phyloP scores from a whole-genome alignment of 495 filamentous ascomycete species.

The Penicillium crystallinum region DNA sequence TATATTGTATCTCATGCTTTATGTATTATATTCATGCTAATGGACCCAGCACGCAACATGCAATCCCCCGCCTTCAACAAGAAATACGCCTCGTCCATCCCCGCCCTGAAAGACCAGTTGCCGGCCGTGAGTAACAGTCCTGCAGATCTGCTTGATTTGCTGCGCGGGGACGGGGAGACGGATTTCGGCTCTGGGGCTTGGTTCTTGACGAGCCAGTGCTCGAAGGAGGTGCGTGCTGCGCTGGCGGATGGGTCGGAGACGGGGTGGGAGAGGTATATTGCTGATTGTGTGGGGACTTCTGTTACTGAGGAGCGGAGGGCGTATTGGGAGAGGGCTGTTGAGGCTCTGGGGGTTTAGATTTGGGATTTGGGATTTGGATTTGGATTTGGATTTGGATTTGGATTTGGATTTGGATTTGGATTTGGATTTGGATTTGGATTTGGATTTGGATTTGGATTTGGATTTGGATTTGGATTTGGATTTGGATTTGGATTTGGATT shows the following conservation, averaged over 20 bases:
- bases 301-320: constrained; percentile 43
- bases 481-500: too few relatives aligned
- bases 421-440: too few relatives aligned
- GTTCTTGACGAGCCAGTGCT: constrained; percentile 67
- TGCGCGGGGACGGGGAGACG: constrained; percentile 51
- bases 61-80: constrained; percentile 56
- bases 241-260: constrained; percentile 48
- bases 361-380: background rate
- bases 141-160: constrained; percentile 51
- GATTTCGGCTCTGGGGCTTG: constrained; percentile 73
- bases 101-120: constrained; percentile 39
- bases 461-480: too few relatives aligned
- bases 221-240: constrained; percentile 29
- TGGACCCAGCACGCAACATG: constrained; percentile 60
- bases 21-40: too few relatives aligned
- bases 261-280: constrained; percentile 60
- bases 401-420: too few relatives aligned
- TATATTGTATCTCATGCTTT: too few relatives aligned
- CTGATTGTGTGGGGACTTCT: constrained; percentile 54
- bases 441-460: background rate
- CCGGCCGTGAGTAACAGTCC: constrained; percentile 30
- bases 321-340: constrained; percentile 50
- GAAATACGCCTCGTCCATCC: constrained; percentile 57
- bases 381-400: too few relatives aligned
- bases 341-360: constrained; percentile 29